Evolutionary conservation across 1,139 yeast genomes (phyloP).

Genomic region (Wickerhamomyces sp.): DNA sequence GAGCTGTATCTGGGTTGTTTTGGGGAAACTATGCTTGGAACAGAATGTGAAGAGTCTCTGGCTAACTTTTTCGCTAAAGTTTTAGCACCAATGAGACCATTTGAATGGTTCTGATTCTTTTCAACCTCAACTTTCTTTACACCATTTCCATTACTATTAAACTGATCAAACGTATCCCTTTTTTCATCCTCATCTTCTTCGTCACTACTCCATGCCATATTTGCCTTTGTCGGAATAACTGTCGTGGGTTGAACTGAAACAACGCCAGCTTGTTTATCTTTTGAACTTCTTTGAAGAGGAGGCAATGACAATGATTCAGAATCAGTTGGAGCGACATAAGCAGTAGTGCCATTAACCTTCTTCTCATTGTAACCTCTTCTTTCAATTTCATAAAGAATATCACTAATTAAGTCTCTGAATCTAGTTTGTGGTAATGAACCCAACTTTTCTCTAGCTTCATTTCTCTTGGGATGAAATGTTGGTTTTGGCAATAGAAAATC

Average conservation of each 20-base stretch:
- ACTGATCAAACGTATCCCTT: not conserved
- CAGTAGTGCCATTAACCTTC: not conserved
- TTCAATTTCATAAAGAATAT: constrained; percentile 81
- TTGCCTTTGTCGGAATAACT: constrained; percentile 72
- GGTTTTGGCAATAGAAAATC: constrained; percentile 64
- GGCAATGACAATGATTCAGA: not conserved
- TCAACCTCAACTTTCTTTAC: too few relatives aligned
- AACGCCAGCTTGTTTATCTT: constrained; percentile 8
- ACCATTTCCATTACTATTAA: too few relatives aligned
- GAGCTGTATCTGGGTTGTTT: constrained; percentile 3
- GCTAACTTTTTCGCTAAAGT: too few relatives aligned
- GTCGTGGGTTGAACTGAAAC: constrained; percentile 49
- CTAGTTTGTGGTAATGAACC: constrained; percentile 78
- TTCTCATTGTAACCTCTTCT: constrained; percentile 55
- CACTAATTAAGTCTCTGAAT: constrained; percentile 87
- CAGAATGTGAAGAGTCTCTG: not conserved
- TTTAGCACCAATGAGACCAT: too few relatives aligned
- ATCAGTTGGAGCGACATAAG: not conserved
- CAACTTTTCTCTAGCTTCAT: constrained; percentile 91
- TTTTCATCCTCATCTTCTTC: constrained; percentile 47
- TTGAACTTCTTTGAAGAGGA: not conserved
- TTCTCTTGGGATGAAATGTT: constrained; percentile 87
- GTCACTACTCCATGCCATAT: constrained; percentile 78
- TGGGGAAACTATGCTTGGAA: constrained; percentile 6
- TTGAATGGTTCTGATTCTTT: too few relatives aligned